Evolutionary conservation across 148 eudicot species (phyloP), one percentile per base, ranked within the genome.

Genomic region (Polygonum aviculare): DNA sequence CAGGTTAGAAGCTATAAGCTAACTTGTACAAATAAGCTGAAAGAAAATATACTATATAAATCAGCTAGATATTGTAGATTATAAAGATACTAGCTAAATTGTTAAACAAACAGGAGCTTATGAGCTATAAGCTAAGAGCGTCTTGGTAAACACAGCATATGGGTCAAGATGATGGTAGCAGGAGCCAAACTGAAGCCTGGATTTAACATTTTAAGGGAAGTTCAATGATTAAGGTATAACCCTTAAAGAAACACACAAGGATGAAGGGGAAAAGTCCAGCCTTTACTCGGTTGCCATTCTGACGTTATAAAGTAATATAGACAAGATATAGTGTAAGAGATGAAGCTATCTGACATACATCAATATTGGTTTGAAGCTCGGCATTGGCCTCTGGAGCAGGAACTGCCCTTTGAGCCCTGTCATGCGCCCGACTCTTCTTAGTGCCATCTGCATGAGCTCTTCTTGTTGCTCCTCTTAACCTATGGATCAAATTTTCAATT

Each of bases 351-450:
- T 14, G 78, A 83, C 93, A 45, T 86, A 91, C 97, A 89, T 91
- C 93, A 69, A 91, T 81, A 82, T 91, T 91, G 76, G 85, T 47
- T 84, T 91, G 96, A 80, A 91, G 82, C 84, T 91, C 96, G 0
- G 93, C 93, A 81, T 91, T 91, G 79, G 97, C 97, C 81, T 85
- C 90, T 9, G 88, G 97, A 79, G 91, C 93, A 85, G 97, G 91
- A 60, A 91, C 65, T 70, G 86, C 90, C 80, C 97, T 83, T n/a
- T 72, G 83, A 72, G 75, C 77, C 79, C 93, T 80, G 73, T 88
- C 91, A 73, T 88, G 89, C 1, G 74, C 14, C 51, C 97, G 85
- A 21, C 76, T 54, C 88, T 84, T 91, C 88, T 82, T 86, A 11
- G 60, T 79, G 74, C 81, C 86, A 75, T 86, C 91, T 76, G 83